Evolutionary conservation across 192 early-diverging fungal genomes (phyloP).

Genomic region (Mortierella hygrophila): DNA sequence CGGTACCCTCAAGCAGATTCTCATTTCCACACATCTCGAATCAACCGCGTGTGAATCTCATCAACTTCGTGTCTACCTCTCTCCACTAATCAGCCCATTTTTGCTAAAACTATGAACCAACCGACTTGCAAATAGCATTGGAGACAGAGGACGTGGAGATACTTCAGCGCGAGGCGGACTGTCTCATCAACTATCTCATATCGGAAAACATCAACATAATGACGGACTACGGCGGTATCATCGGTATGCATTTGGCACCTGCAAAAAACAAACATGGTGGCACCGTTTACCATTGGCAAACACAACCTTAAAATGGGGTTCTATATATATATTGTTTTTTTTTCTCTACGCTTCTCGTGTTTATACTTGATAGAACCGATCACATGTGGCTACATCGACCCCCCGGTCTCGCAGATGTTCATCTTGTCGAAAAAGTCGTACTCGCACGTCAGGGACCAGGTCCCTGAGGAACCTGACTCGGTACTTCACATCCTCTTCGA

Average conservation of each 20-base stretch:
- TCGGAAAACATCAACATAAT: conserved; percentile 43
- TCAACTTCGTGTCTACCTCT: not conserved
- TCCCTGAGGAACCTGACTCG: conserved; percentile 41
- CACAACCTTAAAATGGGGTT: not conserved
- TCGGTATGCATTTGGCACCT: conserved; percentile 16
- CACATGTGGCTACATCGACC: conserved; percentile 47
- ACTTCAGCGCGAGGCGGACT: conserved; percentile 34
- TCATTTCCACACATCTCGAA: not conserved
- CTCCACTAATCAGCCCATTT: not conserved
- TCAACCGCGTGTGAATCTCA: not conserved
- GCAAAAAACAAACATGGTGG: not conserved
- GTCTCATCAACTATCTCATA: conserved; percentile 44
- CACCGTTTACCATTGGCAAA: not conserved
- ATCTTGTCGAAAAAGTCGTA: conserved; percentile 39
- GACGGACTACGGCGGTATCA: conserved; percentile 40
- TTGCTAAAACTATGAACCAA: not conserved
- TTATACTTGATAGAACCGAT: conserved; percentile 29
- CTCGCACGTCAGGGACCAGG: conserved; percentile 33
- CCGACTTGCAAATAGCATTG: conserved; percentile 5
- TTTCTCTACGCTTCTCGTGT: too few relatives aligned
- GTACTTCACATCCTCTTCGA: conserved; percentile 33
- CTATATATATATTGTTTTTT: too few relatives aligned
- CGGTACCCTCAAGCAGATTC: not conserved
- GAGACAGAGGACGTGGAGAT: conserved; percentile 12
- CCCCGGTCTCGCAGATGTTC: conserved; percentile 43